phyloP scores from a whole-genome alignment of 2,329 filamentous ascomycete species.

The Claviceps fusiformis region DNA sequence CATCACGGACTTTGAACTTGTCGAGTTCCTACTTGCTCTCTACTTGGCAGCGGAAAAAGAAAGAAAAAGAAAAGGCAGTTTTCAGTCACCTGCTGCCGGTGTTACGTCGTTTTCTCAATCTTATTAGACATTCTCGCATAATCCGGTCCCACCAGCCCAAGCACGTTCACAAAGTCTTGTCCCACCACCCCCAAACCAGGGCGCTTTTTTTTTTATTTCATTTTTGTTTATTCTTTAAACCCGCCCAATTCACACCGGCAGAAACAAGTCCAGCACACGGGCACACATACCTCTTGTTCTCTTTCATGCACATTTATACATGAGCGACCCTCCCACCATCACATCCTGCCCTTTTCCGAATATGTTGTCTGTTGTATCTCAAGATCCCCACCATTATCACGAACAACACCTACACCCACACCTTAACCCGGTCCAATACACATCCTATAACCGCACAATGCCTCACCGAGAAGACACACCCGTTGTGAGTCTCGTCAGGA shows the following conservation, averaged over 20 bases:
- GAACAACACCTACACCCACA: slow-evolving; percentile 2
- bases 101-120: neutral
- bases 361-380: slow-evolving; percentile 12
- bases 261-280: neutral
- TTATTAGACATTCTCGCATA: neutral
- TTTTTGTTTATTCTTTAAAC: too few relatives aligned
- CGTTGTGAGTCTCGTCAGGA: slow-evolving; percentile 5
- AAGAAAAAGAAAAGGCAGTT: too few relatives aligned
- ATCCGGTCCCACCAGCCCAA: neutral
- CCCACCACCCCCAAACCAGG: neutral
- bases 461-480: slow-evolving; percentile 12
- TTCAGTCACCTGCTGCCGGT: neutral
- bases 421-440: neutral
- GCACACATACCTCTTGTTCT: neutral
- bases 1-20: neutral
- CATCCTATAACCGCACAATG: slow-evolving; percentile 6
- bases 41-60: neutral
- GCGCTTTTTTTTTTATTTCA: too few relatives aligned
- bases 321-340: slow-evolving; percentile 6
- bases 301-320: slow-evolving; percentile 8
- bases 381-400: slow-evolving; percentile 6
- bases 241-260: neutral
- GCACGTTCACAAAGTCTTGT: neutral
- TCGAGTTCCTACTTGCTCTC: neutral
- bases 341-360: neutral